A percentile compares a stretch with the other conserved stretches of the same genome.
Conservation (phyloP, 1,139 yeast genomes). For the Suhomyces kunorum region DNA sequence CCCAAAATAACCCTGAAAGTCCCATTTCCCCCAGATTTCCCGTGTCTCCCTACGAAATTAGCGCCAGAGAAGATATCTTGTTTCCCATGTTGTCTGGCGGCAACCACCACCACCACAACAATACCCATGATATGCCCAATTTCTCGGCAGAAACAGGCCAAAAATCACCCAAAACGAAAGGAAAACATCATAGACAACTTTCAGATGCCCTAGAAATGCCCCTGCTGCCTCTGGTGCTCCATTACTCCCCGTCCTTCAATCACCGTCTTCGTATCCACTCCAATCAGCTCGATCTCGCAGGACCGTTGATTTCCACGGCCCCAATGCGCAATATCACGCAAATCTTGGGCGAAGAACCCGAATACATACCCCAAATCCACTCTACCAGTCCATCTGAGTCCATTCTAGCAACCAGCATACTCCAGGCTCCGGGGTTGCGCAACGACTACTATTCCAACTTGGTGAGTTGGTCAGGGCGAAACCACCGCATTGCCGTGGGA, state of each 20-base stretch:
- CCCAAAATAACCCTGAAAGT: neutral
- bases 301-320: conserved; percentile 19
- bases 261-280: neutral
- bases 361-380: too few relatives aligned
- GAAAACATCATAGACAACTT: too few relatives aligned
- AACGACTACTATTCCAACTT: conserved; percentile 82
- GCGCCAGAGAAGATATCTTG: conserved; percentile 14
- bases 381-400: neutral
- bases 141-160: too few relatives aligned
- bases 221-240: neutral
- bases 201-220: conserved; percentile 31
- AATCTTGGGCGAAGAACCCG: conserved; percentile 15
- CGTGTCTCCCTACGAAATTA: neutral
- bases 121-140: too few relatives aligned
- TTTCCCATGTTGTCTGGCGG: conserved; percentile 27
- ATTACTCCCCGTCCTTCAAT: neutral
- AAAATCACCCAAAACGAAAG: too few relatives aligned
- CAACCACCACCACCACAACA: neutral
- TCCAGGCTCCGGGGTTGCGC: conserved; percentile 75
- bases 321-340: conserved; percentile 15
- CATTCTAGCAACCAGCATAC: conserved; percentile 28
- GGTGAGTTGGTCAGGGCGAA: conserved; percentile 66
- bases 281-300: conserved; percentile 16
- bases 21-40: neutral
- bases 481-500: conserved; percentile 67